Conservation (phyloP, 441 rosid genomes). For the Capsella rubella region DNA sequence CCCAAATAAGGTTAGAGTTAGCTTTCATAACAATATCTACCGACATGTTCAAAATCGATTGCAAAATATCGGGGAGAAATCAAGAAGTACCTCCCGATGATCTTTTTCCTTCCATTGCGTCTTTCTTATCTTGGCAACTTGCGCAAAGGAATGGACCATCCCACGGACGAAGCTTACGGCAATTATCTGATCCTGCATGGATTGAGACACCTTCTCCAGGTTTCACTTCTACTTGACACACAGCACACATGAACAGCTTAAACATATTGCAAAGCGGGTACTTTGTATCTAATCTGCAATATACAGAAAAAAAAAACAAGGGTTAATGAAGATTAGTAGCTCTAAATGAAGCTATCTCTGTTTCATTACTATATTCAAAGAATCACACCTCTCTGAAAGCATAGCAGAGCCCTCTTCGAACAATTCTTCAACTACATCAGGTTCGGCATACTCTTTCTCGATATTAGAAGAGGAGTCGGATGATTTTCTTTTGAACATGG, state of each 20-base stretch:
- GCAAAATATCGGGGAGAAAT: neutral
- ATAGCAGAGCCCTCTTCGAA: slow-evolving; percentile 96
- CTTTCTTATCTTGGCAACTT: slow-evolving; percentile 98
- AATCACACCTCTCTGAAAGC: slow-evolving; percentile 93
- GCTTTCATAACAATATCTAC: slow-evolving; percentile 20
- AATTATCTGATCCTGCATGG: slow-evolving; percentile 73
- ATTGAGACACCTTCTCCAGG: slow-evolving; percentile 96
- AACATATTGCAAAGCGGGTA: slow-evolving; percentile 99
- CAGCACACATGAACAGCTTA: slow-evolving; percentile 91
- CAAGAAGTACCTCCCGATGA: slow-evolving; percentile 67
- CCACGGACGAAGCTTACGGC: slow-evolving; percentile 84
- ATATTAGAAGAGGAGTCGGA: slow-evolving; percentile 74
- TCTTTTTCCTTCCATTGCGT: slow-evolving; percentile 98
- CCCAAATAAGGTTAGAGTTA: slow-evolving; percentile 10
- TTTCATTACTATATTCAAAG: neutral
- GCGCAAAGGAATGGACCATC: slow-evolving; percentile 99
- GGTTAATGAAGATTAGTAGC: neutral
- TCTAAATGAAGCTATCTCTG: neutral
- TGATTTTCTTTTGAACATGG: slow-evolving; percentile 81
- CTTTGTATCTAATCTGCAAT: slow-evolving; percentile 88
- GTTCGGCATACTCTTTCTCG: slow-evolving; percentile 71
- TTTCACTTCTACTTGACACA: slow-evolving; percentile 95
- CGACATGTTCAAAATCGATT: neutral
- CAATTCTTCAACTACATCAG: slow-evolving; percentile 86
- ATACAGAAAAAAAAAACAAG: neutral